Percentiles rank a stretch among this genome's conserved stretches.
Conservation (phyloP, 2,329 filamentous ascomycete species). For the Fusarium udum region DNA sequence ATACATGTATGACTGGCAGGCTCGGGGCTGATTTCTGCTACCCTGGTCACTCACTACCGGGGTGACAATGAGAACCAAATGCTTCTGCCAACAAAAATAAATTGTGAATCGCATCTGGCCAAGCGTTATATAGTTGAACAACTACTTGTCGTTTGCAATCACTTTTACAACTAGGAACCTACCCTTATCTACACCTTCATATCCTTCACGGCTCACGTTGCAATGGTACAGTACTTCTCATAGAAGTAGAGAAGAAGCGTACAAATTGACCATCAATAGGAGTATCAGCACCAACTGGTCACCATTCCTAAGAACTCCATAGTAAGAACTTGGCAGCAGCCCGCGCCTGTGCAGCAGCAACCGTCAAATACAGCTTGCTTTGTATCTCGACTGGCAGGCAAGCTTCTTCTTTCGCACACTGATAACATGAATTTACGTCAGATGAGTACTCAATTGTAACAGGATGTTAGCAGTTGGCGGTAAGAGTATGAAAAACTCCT, state of each 20-base stretch:
- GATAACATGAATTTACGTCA: constrained; percentile 8
- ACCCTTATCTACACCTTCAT: not conserved
- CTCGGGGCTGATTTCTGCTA: not conserved
- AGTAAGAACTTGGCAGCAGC: constrained; percentile 6
- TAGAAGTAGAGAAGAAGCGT: not conserved
- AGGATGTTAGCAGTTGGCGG: no score
- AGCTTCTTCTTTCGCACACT: constrained; percentile 1
- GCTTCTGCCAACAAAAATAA: not conserved
- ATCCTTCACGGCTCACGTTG: not conserved
- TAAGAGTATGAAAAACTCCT: no score
- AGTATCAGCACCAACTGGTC: not conserved
- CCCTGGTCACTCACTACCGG: not conserved
- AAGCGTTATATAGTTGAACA: not conserved
- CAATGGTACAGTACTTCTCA: not conserved
- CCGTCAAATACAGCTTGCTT: not conserved
- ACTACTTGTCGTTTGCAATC: not conserved
- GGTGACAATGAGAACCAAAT: not conserved
- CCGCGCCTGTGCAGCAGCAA: not conserved
- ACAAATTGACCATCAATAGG: not conserved
- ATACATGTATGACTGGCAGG: not conserved
- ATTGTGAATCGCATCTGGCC: not conserved
- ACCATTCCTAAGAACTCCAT: not conserved
- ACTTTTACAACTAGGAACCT: not conserved
- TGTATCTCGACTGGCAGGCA: not conserved
- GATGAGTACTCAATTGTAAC: not conserved